Percentiles rank a stretch among this genome's conserved stretches.
These are phyloP conservation scores for Rhodocollybia butyracea DNA, from an alignment of 768 basidiomycete genomes.

Conservation along the genomic window DNA sequence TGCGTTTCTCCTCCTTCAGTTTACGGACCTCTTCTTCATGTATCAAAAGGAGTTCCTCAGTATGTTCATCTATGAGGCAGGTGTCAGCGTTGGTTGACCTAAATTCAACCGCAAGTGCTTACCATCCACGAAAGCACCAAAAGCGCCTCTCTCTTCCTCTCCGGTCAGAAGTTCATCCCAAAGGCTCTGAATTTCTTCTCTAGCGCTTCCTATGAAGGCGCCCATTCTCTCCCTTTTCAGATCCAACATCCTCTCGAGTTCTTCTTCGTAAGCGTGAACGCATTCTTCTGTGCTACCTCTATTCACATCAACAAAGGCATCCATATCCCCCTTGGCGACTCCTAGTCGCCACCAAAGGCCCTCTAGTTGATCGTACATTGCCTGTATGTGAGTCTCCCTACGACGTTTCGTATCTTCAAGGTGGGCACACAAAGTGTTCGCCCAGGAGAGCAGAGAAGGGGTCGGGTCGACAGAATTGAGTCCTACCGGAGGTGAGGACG, in stretches of 20 bases:
- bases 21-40: slow-evolving; percentile 85
- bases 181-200: slow-evolving; percentile 73
- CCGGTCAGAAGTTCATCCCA: slow-evolving; percentile 89
- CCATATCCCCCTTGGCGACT: slow-evolving; percentile 75
- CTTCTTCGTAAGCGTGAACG: slow-evolving; percentile 81
- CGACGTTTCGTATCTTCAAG: slow-evolving; percentile 72
- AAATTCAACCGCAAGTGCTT: slow-evolving; percentile 17
- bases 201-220: slow-evolving; percentile 76
- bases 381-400: slow-evolving; percentile 83
- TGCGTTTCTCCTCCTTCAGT: slow-evolving; percentile 78
- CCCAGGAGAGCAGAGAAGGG: slow-evolving; percentile 70
- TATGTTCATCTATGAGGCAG: slow-evolving; percentile 65
- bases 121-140: slow-evolving; percentile 85
- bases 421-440: slow-evolving; percentile 48
- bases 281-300: slow-evolving; percentile 78
- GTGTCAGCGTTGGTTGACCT: slow-evolving; percentile 9
- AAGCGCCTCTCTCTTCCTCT: slow-evolving; percentile 77
- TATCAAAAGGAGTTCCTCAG: slow-evolving; percentile 79
- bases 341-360: slow-evolving; percentile 87
- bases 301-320: slow-evolving; percentile 87
- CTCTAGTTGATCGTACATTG: slow-evolving; percentile 92
- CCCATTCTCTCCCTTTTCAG: slow-evolving; percentile 86
- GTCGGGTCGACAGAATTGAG: slow-evolving; percentile 82
- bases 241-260: slow-evolving; percentile 87
- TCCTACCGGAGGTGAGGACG: slow-evolving; percentile 40